Evolutionary conservation across 306 rosid genomes (phyloP), one percentile per base, ranked within the genome.

Genomic region (barrel medic (Medicago truncatula)): DNA sequence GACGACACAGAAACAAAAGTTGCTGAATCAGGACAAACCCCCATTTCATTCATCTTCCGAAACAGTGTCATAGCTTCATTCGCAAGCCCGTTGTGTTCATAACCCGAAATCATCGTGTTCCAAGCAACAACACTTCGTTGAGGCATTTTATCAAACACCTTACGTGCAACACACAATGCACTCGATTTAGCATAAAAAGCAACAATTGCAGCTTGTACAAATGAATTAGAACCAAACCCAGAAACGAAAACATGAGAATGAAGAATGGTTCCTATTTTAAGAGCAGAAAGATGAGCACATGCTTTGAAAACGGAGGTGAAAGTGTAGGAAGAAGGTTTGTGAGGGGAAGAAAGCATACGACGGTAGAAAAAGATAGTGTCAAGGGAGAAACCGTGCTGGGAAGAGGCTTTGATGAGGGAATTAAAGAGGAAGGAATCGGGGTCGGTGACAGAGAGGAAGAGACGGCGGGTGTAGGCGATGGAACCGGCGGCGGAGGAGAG

Each of bases 81-180:
- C 0, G 89, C 75, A 59, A 83, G 74, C 71, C 98, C 96, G 2
- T 88, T 92, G 68, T 86, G 98, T 31, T 90, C 97, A 11, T 88
- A 92, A 9, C 95, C 96, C 0, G 96, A 87, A 66, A 94, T 92
- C 87, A 94, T 84, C 20, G 97, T 85, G 28, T 94, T 94, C 98
- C 97, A 94, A 70, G 93, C 93, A 39, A 94, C 90, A 61, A 88
- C 78, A 47, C 79, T 86, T 81, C 82, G 86, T 1, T 85, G 86
- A 1, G 84, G 83, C 90, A 91, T 92, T 80, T 61, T 70, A 70
- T 94, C 96, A 16, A 91, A 94, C 90, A 89, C 61, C 41, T 46
- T 84, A 76, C 87, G 79, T 1, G 96, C 92, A 28, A 75, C 15
- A 17, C 44, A 43, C 79, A 90, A 74, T 0, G 78, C 84, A 43